These are phyloP conservation scores for Schoenoplectus tabernaemontani DNA, from an alignment of 202 grass and related monocot genomes.

Conservation along the genomic window DNA sequence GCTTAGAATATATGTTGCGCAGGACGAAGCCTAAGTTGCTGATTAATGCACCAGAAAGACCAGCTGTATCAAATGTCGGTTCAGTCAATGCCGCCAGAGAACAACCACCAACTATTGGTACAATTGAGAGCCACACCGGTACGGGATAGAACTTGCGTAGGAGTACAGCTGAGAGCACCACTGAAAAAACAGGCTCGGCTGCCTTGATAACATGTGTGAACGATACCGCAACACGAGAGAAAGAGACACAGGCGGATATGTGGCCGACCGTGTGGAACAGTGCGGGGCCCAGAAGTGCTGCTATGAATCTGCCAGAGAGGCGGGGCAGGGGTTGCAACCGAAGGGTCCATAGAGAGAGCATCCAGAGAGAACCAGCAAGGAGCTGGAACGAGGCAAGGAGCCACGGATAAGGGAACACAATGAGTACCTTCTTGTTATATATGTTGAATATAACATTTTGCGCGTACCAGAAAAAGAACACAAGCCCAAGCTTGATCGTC, in stretches of 20 bases:
- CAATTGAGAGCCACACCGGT: slow-evolving; percentile 32
- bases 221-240: slow-evolving; percentile 39
- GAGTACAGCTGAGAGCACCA: slow-evolving; percentile 28
- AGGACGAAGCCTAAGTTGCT: slow-evolving; percentile 36
- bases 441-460: slow-evolving; percentile 43
- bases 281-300: slow-evolving; percentile 32
- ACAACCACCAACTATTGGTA: slow-evolving; percentile 36
- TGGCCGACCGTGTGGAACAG: slow-evolving; percentile 38
- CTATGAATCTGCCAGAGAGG: slow-evolving; percentile 23
- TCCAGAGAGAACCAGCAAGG: slow-evolving; percentile 29
- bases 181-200: slow-evolving; percentile 39
- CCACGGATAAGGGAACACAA: slow-evolving; percentile 40
- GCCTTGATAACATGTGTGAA: slow-evolving; percentile 45
- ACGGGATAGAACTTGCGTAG: slow-evolving; percentile 31
- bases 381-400: slow-evolving; percentile 41
- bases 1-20: slow-evolving; percentile 42
- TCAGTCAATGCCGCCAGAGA: slow-evolving; percentile 32
- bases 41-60: slow-evolving; percentile 32
- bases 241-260: slow-evolving; percentile 42
- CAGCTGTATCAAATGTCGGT: slow-evolving; percentile 26
- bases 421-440: slow-evolving; percentile 45
- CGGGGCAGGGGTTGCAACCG: slow-evolving; percentile 28
- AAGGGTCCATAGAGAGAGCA: slow-evolving; percentile 30
- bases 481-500: slow-evolving; percentile 20
- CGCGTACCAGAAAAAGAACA: slow-evolving; percentile 36